These are phyloP conservation scores for Glebionis coronaria DNA, from an alignment of 129 eudicot species.

Conservation along the genomic window DNA sequence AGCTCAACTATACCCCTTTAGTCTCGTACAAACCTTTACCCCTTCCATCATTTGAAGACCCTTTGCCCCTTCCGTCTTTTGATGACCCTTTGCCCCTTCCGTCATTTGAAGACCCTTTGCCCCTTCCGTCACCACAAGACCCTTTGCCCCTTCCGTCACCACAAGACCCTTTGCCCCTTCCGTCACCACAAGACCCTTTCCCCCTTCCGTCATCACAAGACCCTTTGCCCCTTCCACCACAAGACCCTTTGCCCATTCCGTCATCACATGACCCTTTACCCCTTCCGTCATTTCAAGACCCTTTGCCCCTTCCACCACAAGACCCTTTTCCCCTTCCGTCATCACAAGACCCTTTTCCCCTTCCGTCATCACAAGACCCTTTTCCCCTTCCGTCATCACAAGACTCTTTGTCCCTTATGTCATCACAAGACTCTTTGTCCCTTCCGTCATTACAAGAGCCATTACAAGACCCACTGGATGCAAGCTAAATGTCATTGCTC, in stretches of 20 bases:
- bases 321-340: too few relatives aligned
- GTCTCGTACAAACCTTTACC: slow-evolving; percentile 53
- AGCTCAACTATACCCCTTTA: slow-evolving; percentile 66
- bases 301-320: too few relatives aligned
- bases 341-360: too few relatives aligned
- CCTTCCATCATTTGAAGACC: slow-evolving; percentile 22
- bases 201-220: too few relatives aligned
- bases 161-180: too few relatives aligned
- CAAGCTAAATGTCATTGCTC: slow-evolving; percentile 32
- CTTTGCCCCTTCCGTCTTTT: slow-evolving; percentile 39
- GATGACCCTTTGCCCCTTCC: slow-evolving; percentile 20
- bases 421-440: slow-evolving; percentile 2
- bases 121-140: slow-evolving; percentile 22
- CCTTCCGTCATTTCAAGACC: background rate
- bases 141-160: too few relatives aligned
- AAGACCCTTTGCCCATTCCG: slow-evolving; percentile 29
- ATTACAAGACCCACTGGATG: slow-evolving; percentile 40
- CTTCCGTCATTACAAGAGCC: slow-evolving; percentile 23
- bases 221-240: background rate
- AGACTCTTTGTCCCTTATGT: slow-evolving; percentile 22
- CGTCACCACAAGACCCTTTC: too few relatives aligned
- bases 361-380: slow-evolving; percentile 15
- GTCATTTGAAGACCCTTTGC: slow-evolving; percentile 3
- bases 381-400: background rate
- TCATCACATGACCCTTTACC: too few relatives aligned